A percentile compares a stretch with the other conserved stretches of the same genome.
Evolutionary conservation across 768 basidiomycete genomes (phyloP).

Genomic region (Naganishia randhawae): DNA sequence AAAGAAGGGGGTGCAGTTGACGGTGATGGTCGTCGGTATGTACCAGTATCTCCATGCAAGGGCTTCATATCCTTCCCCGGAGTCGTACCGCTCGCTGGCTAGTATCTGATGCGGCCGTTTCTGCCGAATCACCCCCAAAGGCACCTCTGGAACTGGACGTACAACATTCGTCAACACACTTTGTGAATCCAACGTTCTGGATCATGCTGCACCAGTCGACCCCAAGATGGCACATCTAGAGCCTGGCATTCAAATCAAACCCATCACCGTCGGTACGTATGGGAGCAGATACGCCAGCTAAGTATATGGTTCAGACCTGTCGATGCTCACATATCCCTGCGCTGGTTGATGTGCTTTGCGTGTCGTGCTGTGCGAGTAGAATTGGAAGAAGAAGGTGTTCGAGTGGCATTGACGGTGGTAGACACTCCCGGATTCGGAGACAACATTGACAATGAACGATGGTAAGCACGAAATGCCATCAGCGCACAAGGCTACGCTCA

Average conservation of each 20-base stretch:
- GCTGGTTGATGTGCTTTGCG: neutral
- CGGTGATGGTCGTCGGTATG: slow-evolving; percentile 94
- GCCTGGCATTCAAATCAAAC: slow-evolving; percentile 90
- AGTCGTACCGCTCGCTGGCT: neutral
- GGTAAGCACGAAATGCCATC: slow-evolving; percentile 58
- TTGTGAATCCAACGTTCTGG: slow-evolving; percentile 87
- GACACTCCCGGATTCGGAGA: slow-evolving; percentile 99
- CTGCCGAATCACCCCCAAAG: slow-evolving; percentile 52
- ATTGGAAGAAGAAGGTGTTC: slow-evolving; percentile 96
- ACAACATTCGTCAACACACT: slow-evolving; percentile 99
- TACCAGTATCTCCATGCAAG: slow-evolving; percentile 33
- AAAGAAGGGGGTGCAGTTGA: slow-evolving; percentile 98
- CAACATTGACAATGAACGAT: slow-evolving; percentile 97
- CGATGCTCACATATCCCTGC: slow-evolving; percentile 41
- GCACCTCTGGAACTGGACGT: slow-evolving; percentile 93
- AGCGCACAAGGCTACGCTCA: slow-evolving; percentile 1
- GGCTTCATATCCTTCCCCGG: neutral
- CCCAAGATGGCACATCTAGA: slow-evolving; percentile 90
- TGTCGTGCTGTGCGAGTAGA: slow-evolving; percentile 56
- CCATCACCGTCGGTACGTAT: slow-evolving; percentile 80
- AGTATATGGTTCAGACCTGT: no score
- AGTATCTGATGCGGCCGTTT: neutral
- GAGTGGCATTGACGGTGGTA: slow-evolving; percentile 94
- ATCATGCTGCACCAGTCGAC: slow-evolving; percentile 45
- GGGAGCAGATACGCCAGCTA: no score